These are phyloP conservation scores for Aaosphaeria pasadenensis DNA, from an alignment of 2,329 filamentous ascomycete genomes.

Conservation along the genomic window DNA sequence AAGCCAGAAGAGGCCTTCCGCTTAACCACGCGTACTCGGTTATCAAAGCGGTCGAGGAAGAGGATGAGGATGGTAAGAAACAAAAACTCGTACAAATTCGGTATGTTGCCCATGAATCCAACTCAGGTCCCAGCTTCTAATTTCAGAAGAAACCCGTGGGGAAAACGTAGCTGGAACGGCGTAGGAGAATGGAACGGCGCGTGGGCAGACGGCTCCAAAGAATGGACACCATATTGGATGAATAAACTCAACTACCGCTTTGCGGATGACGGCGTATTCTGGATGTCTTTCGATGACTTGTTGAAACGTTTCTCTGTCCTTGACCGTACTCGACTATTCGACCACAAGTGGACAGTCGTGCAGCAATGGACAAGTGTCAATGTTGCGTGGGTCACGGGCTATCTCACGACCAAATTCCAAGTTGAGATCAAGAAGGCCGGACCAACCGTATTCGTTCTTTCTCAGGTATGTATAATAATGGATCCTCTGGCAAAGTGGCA, in stretches of 20 bases:
- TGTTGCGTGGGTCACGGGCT: constrained; percentile 59
- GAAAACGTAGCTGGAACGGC: constrained; percentile 48
- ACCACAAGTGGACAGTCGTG: constrained; percentile 56
- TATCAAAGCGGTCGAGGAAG: constrained; percentile 56
- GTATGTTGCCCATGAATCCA: constrained; percentile 28
- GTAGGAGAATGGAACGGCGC: constrained; percentile 70
- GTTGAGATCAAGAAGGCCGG: constrained; percentile 52
- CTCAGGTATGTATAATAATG: constrained; percentile 41
- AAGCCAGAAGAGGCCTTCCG: constrained; percentile 45
- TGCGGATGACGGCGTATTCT: constrained; percentile 69
- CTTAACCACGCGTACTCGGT: constrained; percentile 55
- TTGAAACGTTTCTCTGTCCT: constrained; percentile 56
- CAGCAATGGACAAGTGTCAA: constrained; percentile 59
- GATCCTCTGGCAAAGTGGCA: constrained; percentile 42
- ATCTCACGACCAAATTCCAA: constrained; percentile 58
- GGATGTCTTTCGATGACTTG: constrained; percentile 59
- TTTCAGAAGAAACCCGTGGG: constrained; percentile 69
- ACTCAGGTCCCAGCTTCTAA: not conserved
- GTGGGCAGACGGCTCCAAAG: constrained; percentile 77
- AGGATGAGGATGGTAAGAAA: constrained; percentile 33
- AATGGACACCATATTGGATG: constrained; percentile 81
- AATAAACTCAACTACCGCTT: constrained; percentile 68
- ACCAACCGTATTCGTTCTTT: constrained; percentile 57
- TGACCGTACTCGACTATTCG: constrained; percentile 59
- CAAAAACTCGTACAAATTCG: constrained; percentile 60